These are phyloP conservation scores for Durusdinium trenchii DNA, from an alignment of 73 alveolate genomes.

Conservation along the genomic window DNA sequence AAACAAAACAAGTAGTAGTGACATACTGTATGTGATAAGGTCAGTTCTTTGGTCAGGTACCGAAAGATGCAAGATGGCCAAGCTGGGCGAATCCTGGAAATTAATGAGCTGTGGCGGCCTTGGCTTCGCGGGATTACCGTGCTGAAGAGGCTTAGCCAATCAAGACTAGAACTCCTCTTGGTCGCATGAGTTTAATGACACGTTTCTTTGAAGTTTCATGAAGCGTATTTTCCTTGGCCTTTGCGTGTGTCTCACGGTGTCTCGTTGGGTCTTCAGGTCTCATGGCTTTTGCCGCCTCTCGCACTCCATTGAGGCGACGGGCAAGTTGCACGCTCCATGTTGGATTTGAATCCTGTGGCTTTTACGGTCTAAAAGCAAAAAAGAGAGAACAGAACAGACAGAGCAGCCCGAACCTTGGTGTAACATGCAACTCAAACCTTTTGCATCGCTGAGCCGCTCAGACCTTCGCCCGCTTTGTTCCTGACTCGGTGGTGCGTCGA, in stretches of 20 bases:
- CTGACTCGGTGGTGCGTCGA: slow-evolving; percentile 94
- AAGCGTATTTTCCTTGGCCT: too few relatives aligned
- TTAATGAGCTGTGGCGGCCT: slow-evolving; percentile 25
- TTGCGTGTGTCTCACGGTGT: too few relatives aligned
- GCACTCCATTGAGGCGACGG: slow-evolving; percentile 54
- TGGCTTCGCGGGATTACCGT: too few relatives aligned
- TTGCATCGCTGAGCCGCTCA: not conserved
- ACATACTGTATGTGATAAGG: too few relatives aligned
- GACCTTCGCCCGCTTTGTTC: slow-evolving; percentile 87
- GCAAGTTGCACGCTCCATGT: not conserved
- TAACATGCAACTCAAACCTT: too few relatives aligned
- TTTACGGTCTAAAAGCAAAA: not conserved
- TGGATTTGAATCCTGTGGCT: not conserved
- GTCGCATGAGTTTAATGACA: too few relatives aligned
- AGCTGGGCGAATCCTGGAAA: slow-evolving; percentile 43
- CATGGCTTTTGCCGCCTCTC: slow-evolving; percentile 78
- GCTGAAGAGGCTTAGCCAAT: too few relatives aligned
- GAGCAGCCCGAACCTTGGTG: too few relatives aligned
- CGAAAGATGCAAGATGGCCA: slow-evolving; percentile 63
- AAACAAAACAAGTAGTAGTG: too few relatives aligned
- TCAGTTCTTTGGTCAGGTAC: not conserved
- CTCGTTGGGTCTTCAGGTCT: not conserved
- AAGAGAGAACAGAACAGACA: too few relatives aligned
- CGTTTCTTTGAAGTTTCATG: too few relatives aligned
- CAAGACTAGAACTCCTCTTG: too few relatives aligned